Base-by-base conservation (phyloP, 495 filamentous ascomycete species). In the Penicilliopsis zonata region DNA sequence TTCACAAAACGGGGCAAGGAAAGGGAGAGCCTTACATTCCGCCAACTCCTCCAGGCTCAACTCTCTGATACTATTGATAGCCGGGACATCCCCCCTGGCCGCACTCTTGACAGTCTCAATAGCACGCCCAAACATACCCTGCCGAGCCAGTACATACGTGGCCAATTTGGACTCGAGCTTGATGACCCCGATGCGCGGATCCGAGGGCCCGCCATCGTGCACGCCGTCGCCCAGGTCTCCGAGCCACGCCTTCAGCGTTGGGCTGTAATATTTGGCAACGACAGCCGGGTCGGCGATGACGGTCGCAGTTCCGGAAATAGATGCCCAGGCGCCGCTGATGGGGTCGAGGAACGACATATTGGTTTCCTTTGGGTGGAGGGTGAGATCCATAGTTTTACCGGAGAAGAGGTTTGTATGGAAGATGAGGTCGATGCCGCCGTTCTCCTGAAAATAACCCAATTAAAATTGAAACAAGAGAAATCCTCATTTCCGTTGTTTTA, bases 331-430 rank as follows among this genome's bases (percentile, higher is more conserved):
- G 37, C 84, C 85, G 23, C 68, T 73, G 13, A 52, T 18, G 39
- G 52, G 58, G 55, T 84, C 80, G 40, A 86, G 64, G 72, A 96
- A 96, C 31, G 76, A 74, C 50, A 94, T 71, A 64, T 94, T 94
- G 52, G 80, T 71, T 52, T 86, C 74, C 30, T 49, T 40, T 0
- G 75, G 67, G 61, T 94, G 80, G 12, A 60, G 57, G 28, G 67
- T 57, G 10, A 96, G 69, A 49, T 94, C 86, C 57, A 83, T 69
- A 9, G 85, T 87, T 63, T 96, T 94, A 55, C 83, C 81, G 21
- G 83, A 86, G 52, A 90, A 82, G 37, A 84, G 85, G 65, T 94
- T 94, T 42, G 86, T 84, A 63, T 90, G 78, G 72, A 96, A 94
- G 57, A 93, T 69, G 28, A 93, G 74, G 54, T 94, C 86, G 30